Base-by-base conservation (phyloP, 345 rosid genomes). In the Heritiera littoralis region DNA sequence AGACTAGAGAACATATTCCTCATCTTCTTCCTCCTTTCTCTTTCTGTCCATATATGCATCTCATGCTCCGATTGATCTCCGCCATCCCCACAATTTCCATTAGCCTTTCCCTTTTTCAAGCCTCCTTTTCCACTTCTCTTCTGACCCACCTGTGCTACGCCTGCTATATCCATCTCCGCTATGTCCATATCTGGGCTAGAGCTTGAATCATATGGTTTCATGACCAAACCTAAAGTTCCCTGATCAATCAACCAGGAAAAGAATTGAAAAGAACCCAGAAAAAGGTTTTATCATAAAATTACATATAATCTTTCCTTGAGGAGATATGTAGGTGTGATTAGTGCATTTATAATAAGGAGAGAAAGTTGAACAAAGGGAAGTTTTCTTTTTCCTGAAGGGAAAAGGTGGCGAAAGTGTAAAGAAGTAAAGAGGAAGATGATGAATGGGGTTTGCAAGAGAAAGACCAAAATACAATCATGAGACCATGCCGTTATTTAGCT, bases 11-110 rank as follows among this genome's bases (percentile, higher is more conserved):
- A 86, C 94, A 89, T 89, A 55, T 77, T 76, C 80, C 86, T 86
- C 91, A 90, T 90, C 91, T 80, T 90, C 81, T 86, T 89, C 82
- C 94, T 85, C 79, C 92, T 87, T 59, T 86, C 89, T 81, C 94
- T 89, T 79, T 90, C 92, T 3, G 89, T 86, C 85, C 84, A 79
- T 28, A 87, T 83, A 59, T 90, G 93, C 32, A 85, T 76, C 63
- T 81, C 91, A 51, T 86, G 85, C 71, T 84, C 89, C 3, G 86
- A 77, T 78, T 84, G 84, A 8, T 77, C 84, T 1, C 70, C 84
- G 3, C 52, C 77, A 7, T 74, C 72, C 17, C 56, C 49, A 67
- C 61, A n/a, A 28, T 54, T 5, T 1, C 41, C 67, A 18, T 10
- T 56, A 9, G 6, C 76, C 14, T 35, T 45, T 4, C 72, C 61